Evolutionary conservation across 805 yeast species (phyloP), one percentile per base, ranked within the genome.

Genomic region (Barnettozyma botsteinii): DNA sequence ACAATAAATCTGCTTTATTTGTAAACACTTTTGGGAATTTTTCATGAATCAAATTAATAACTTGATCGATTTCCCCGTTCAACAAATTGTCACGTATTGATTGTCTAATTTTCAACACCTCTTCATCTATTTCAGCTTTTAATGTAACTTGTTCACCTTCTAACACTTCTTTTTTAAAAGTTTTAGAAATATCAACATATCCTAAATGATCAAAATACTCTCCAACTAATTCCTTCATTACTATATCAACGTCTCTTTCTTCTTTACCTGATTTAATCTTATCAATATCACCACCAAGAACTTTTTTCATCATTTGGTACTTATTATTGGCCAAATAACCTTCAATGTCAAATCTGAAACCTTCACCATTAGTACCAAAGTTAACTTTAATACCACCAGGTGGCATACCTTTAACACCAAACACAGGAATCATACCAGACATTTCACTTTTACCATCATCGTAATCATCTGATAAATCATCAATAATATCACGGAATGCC

Each of bases 181-280:
- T 73, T 42, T 64, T 64, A 3, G 77, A 72, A 3, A 77, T 72
- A 40, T 75, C 76, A 23, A 67, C 64, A 49, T 69, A 73, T 3
- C 87, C 87, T 39, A 70, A 69, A 51, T 78, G 76, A n/a, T 69
- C 65, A 28, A 81, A 68, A 53, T 79, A 80, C 12, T 68, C 59
- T n/a, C 64, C 47, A 4, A 72, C 64, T 30, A 71, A 57, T 18
- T 58, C 49, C 31, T 62, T 61, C 35, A 68, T 52, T 8, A 60
- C 37, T 11, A 33, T 41, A 13, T 57, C 53, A 5, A 57, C 43
- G 23, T 57, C 59, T 31, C 42, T 41, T 6, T 28, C 17, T 7
- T n/a, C 10, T 11, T 12, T 25, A 8, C 20, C 15, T 1, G 17
- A 5, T 8, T 29, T 28, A 7, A 14, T 15, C 10, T 37, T 17